Evolutionary conservation across 768 basidiomycete genomes (phyloP), one percentile per base, ranked within the genome.

Genomic region (Hygrophorus russula): DNA sequence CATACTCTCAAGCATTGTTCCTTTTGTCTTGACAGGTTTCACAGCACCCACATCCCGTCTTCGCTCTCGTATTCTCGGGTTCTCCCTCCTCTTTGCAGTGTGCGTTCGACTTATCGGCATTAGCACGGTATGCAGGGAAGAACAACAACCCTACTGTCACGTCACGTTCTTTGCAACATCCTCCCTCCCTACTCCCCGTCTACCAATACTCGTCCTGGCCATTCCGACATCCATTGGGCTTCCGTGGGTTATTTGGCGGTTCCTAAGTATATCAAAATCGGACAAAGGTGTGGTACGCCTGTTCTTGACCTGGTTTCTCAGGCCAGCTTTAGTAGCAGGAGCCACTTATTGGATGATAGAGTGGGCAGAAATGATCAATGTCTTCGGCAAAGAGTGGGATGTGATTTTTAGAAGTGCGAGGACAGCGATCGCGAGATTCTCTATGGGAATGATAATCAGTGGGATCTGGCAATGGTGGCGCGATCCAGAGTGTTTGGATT

Each of bases 101-200:
- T 79, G 80, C 50, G 72, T 83, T 6, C 75, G 94, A 6, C 55
- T 87, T n/a, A 82, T 90, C 61, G 73, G 81, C 0, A 62, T 75
- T 37, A 88, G 85, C 57, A 94, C 92, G 0, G 76, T 91, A 7
- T 98, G 94, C 56, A 70, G 96, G 49, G 94, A 99, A 59, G 94
- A 98, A 56, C 94, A 97, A 59, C 80, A 87, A 32, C 81, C 89
- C 0, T 84, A 77, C 58, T 99, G 96, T 56, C 68, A 74, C 48
- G 82, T 92, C 42, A 93, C 94, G 0, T 98, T 93, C 65, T 96
- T 86, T 57, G 67, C 79, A 0, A 83, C 85, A 0, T 75, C 80
- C 0, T 71, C 80, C 7, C 62, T 79, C 0, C 78, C 85, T 5
- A 66, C 78, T 2, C 78, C 88, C 0, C 82, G 88, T 0, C 38